Evolutionary conservation across 306 rosid species (phyloP).

Genomic region (Chamaecrista fasciculata): DNA sequence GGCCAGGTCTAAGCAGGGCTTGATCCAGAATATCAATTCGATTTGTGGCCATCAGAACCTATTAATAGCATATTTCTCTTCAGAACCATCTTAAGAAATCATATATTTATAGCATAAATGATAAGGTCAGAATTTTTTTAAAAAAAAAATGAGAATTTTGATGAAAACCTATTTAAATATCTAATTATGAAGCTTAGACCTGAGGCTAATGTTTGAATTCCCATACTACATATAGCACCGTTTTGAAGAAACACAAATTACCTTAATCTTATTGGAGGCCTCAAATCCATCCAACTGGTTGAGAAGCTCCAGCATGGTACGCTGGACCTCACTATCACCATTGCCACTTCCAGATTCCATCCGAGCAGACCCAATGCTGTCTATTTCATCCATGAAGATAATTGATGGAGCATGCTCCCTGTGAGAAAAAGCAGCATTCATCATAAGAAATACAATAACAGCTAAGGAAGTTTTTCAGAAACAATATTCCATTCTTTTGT

Average conservation of each 20-base stretch:
- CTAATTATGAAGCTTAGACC: background rate
- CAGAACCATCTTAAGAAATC: background rate
- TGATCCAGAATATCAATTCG: constrained; percentile 97
- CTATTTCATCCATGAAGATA: constrained; percentile 97
- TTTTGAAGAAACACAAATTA: constrained; percentile 16
- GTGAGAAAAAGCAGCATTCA: constrained; percentile 19
- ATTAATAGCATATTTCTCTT: constrained; percentile 27
- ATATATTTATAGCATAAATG: background rate
- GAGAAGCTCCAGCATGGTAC: constrained; percentile 97
- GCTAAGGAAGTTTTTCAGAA: constrained; percentile 4
- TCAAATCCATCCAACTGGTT: constrained; percentile 99
- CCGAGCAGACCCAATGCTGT: constrained; percentile 96
- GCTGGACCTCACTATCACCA: constrained; percentile 97
- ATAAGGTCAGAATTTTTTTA: background rate
- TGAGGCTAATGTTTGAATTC: background rate
- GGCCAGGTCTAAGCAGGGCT: constrained; percentile 94
- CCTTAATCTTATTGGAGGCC: constrained; percentile 98
- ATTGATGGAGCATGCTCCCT: constrained; percentile 99
- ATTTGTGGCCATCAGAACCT: constrained; percentile 98
- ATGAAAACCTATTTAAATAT: background rate
- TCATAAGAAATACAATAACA: constrained; percentile 2
- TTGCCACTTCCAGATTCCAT: constrained; percentile 99
- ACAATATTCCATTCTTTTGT: background rate
- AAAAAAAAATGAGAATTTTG: background rate
- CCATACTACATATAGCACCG: background rate